A percentile compares a stretch with the other conserved stretches of the same genome.
Evolutionary conservation across 2,329 filamentous ascomycete species (phyloP).

Genomic region (Massarina eburnea): DNA sequence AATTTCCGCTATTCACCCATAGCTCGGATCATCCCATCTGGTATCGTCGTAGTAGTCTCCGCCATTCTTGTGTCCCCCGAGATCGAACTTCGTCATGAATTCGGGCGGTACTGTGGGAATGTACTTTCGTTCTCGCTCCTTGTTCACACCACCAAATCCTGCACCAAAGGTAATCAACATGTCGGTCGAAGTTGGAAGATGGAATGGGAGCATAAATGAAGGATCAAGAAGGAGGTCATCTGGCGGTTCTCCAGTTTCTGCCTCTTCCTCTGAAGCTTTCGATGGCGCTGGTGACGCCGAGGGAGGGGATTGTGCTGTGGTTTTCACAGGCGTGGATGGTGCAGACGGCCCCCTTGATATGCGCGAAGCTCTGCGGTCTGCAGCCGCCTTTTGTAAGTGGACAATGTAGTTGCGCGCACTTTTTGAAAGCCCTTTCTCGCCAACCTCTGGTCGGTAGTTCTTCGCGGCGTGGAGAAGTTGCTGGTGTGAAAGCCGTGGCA

Average conservation of each 20-base stretch:
- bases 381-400: slow-evolving; percentile 74
- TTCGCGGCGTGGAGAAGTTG: slow-evolving; percentile 91
- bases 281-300: slow-evolving; percentile 38
- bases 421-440: slow-evolving; percentile 88
- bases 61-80: slow-evolving; percentile 43
- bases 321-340: slow-evolving; percentile 36
- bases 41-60: slow-evolving; percentile 30
- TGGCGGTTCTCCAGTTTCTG: slow-evolving; percentile 69
- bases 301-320: slow-evolving; percentile 21
- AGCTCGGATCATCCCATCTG: slow-evolving; percentile 38
- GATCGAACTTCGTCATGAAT: slow-evolving; percentile 84
- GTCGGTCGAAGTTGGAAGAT: slow-evolving; percentile 92
- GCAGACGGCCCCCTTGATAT: slow-evolving; percentile 38
- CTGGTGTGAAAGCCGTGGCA: slow-evolving; percentile 79
- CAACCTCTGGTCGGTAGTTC: slow-evolving; percentile 92
- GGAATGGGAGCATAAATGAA: slow-evolving; percentile 89
- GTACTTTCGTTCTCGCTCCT: slow-evolving; percentile 90
- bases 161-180: slow-evolving; percentile 96
- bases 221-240: slow-evolving; percentile 82
- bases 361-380: slow-evolving; percentile 45
- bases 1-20: slow-evolving; percentile 26
- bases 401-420: slow-evolving; percentile 84
- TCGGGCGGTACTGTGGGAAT: slow-evolving; percentile 93
- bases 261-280: slow-evolving; percentile 50
- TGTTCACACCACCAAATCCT: slow-evolving; percentile 88